Evolutionary conservation across 331 rosid genomes (phyloP), one percentile per base, ranked within the genome.

Genomic region (Acacia concinna): DNA sequence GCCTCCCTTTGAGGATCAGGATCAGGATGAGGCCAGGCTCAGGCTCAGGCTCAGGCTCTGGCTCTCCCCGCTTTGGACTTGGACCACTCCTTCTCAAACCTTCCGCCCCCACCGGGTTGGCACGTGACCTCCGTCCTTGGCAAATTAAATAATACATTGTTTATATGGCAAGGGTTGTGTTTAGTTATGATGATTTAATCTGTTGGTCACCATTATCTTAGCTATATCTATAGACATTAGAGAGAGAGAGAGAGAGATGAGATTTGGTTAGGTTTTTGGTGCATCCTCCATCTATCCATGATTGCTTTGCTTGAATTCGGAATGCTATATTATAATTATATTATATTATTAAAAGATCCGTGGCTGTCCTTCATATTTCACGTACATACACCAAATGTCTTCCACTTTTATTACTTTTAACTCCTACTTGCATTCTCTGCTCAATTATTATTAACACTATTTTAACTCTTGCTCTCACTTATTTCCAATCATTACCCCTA

Each of bases 61-160:
- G n/a, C 44, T 40, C 13, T 40, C 13, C 13, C 21, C 5, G 54
- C 20, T 10, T 20, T 51, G 59, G 59, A 20, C 59, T 30, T 3
- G 83, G 90, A 77, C 78, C 81, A 28, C 75, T 68, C 1, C 32
- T 12, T 23, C 31, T 27, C 88, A 23, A 2, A 3, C 63, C 63
- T 23, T 56, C 17, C 15, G 2, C 32, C 9, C 6, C 63, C 28
- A 37, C 41, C 8, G 12, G 41, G 11, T 38, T 8, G 41, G 41
- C 41, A 8, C 41, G 41, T 8, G 41, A 38, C 41, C 8, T 38
- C 41, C 41, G 8, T 6, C 40, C 40, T 37, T 35, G 8, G 38
- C 1, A 35, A 43, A 43, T 10, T 15, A 43, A 43, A 43, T 12
- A 43, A 43, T 2, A 4, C 47, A 12, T 43, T 43, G 15, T 43